phyloP scores from a whole-genome alignment of 2,329 filamentous ascomycete genomes.

The Fusarium coffeatum region DNA sequence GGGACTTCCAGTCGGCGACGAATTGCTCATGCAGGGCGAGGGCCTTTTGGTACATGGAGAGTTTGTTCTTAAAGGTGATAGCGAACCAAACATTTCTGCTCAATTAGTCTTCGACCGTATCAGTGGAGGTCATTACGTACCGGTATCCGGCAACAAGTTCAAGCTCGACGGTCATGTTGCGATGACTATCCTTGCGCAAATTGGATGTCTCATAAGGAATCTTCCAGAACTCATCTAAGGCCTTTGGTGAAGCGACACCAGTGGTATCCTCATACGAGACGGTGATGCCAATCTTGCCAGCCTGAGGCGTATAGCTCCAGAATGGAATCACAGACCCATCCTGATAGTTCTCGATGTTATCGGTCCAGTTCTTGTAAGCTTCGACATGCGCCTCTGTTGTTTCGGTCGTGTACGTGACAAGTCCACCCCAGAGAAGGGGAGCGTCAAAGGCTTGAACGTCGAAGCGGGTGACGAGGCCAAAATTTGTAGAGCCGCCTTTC shows the following conservation, averaged over 20 bases:
- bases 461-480: slow-evolving; percentile 36
- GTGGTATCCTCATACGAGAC: slow-evolving; percentile 19
- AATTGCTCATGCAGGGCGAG: slow-evolving; percentile 10
- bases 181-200: slow-evolving; percentile 13
- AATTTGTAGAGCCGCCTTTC: slow-evolving; percentile 32
- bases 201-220: slow-evolving; percentile 14
- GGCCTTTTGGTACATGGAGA: slow-evolving; percentile 12
- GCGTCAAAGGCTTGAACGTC: slow-evolving; percentile 33
- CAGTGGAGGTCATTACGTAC: rapidly evolving
- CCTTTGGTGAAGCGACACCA: slow-evolving; percentile 6
- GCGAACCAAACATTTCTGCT: slow-evolving; percentile 21
- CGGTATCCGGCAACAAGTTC: slow-evolving; percentile 18
- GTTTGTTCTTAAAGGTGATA: slow-evolving; percentile 15
- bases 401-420: slow-evolving; percentile 24
- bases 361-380: slow-evolving; percentile 29
- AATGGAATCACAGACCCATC: slow-evolving; percentile 19
- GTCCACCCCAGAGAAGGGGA: slow-evolving; percentile 31
- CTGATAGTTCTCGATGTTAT: slow-evolving; percentile 12
- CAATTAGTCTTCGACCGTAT: rapidly evolving
- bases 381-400: slow-evolving; percentile 28
- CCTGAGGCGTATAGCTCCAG: slow-evolving; percentile 19
- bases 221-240: slow-evolving; percentile 10
- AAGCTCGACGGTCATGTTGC: slow-evolving; percentile 20
- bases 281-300: slow-evolving; percentile 8
- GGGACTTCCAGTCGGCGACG: slow-evolving; percentile 9